Percentiles rank a stretch among this genome's conserved stretches.
phyloP scores from a whole-genome alignment of 371 early-diverging fungal genomes.

The Mortierella sp. region DNA sequence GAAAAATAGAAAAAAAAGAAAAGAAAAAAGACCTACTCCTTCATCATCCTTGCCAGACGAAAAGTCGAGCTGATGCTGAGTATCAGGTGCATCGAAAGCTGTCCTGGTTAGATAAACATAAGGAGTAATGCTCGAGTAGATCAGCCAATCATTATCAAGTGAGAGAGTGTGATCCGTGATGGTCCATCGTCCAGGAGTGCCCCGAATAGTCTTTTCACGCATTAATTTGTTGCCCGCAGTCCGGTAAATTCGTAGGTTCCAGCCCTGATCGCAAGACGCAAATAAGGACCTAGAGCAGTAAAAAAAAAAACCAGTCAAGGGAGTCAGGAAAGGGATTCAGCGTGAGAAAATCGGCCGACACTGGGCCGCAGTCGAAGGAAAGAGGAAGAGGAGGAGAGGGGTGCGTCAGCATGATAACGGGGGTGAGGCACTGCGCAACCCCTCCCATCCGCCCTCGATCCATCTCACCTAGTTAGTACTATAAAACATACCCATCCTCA shows the following conservation, averaged over 20 bases:
- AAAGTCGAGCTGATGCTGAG: slow-evolving; percentile 55
- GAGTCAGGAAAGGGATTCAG: neutral
- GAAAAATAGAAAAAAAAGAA: no score
- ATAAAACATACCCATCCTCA: slow-evolving; percentile 52
- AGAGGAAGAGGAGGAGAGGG: no score
- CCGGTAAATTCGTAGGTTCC: slow-evolving; percentile 60
- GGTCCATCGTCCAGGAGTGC: slow-evolving; percentile 61
- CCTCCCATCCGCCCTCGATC: no score
- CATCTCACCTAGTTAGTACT: no score
- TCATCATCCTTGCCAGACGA: slow-evolving; percentile 20
- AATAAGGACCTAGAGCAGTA: slow-evolving; percentile 54
- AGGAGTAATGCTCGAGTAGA: slow-evolving; percentile 69
- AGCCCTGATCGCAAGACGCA: slow-evolving; percentile 63
- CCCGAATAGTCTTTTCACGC: slow-evolving; percentile 46
- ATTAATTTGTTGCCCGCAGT: slow-evolving; percentile 48
- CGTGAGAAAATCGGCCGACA: no score
- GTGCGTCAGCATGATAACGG: no score
- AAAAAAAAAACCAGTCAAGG: slow-evolving; percentile 4
- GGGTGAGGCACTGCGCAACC: no score
- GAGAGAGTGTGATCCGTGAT: slow-evolving; percentile 60
- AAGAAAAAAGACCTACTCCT: slow-evolving; percentile 43
- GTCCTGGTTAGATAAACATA: slow-evolving; percentile 60
- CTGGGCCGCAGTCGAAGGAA: no score
- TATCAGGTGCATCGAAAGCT: slow-evolving; percentile 46
- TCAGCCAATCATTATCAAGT: slow-evolving; percentile 58